phyloP scores from a whole-genome alignment of 805 yeast species.

The Spathaspora hagerdaliae region DNA sequence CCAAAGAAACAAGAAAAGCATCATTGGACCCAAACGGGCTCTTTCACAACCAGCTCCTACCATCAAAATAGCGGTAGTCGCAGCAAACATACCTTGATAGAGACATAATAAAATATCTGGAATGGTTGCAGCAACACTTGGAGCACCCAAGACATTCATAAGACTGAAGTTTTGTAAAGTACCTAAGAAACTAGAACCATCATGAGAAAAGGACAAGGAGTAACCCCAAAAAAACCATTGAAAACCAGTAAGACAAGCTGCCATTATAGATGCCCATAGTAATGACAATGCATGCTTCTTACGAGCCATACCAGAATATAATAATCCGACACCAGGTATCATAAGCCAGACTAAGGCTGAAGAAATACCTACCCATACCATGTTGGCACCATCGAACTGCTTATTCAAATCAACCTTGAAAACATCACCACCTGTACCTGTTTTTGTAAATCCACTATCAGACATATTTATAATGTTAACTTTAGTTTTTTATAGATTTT shows the following conservation, averaged over 20 bases:
- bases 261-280: slow-evolving; percentile 92
- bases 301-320: slow-evolving; percentile 90
- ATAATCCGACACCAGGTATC: slow-evolving; percentile 93
- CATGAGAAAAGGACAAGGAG: slow-evolving; percentile 78
- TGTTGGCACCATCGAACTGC: slow-evolving; percentile 68
- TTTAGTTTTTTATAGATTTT: no score
- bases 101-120: slow-evolving; percentile 90
- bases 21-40: slow-evolving; percentile 93
- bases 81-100: slow-evolving; percentile 96
- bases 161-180: slow-evolving; percentile 76
- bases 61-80: slow-evolving; percentile 88
- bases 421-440: slow-evolving; percentile 79
- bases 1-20: slow-evolving; percentile 92
- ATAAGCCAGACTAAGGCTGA: slow-evolving; percentile 87
- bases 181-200: slow-evolving; percentile 67
- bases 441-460: slow-evolving; percentile 39
- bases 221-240: slow-evolving; percentile 99
- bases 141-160: slow-evolving; percentile 78
- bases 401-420: slow-evolving; percentile 67
- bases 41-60: slow-evolving; percentile 98
- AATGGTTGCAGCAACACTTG: slow-evolving; percentile 59
- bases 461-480: not conserved
- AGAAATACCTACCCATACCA: slow-evolving; percentile 82
- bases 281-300: slow-evolving; percentile 94
- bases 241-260: slow-evolving; percentile 75